These are phyloP conservation scores for Dunaliella sp. DNA, from an alignment of 139 green algal genomes.

Conservation along the genomic window DNA sequence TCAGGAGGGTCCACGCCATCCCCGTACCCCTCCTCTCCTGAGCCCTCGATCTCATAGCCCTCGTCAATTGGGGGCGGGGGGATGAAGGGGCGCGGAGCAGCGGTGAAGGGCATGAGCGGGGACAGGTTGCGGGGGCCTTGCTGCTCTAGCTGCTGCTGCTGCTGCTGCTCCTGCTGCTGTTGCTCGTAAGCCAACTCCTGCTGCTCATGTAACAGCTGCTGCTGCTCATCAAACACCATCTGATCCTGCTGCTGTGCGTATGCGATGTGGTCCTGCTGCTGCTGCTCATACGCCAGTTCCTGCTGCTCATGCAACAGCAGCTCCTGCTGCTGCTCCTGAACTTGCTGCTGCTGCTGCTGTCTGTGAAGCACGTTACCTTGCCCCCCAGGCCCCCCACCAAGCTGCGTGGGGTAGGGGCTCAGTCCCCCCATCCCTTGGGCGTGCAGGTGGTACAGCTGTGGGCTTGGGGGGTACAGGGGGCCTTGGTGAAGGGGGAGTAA, in stretches of 20 bases:
- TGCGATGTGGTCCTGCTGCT: background rate
- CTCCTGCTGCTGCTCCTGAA: background rate
- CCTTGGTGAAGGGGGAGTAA: too few species aligned
- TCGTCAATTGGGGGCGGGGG: too few species aligned
- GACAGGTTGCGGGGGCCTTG: background rate
- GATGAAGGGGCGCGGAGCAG: too few species aligned
- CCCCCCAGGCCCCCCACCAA: too few species aligned
- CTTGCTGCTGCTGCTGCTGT: background rate
- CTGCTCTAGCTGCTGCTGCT: background rate
- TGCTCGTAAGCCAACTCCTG: background rate
- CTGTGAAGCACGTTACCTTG: background rate
- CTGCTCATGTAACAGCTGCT: background rate
- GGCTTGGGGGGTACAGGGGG: background rate
- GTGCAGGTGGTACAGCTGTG: background rate
- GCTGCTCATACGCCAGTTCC: background rate
- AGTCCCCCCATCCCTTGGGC: background rate
- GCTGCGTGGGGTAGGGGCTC: too few species aligned
- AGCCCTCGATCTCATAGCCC: too few species aligned
- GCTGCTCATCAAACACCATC: background rate
- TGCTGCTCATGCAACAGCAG: background rate
- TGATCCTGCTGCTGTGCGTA: background rate
- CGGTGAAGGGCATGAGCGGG: background rate
- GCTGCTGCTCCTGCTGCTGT: background rate
- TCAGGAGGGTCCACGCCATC: too few species aligned
- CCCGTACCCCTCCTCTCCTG: too few species aligned